Evolutionary conservation across 2,329 filamentous ascomycete genomes (phyloP).

Genomic region (Saccharata proteae): DNA sequence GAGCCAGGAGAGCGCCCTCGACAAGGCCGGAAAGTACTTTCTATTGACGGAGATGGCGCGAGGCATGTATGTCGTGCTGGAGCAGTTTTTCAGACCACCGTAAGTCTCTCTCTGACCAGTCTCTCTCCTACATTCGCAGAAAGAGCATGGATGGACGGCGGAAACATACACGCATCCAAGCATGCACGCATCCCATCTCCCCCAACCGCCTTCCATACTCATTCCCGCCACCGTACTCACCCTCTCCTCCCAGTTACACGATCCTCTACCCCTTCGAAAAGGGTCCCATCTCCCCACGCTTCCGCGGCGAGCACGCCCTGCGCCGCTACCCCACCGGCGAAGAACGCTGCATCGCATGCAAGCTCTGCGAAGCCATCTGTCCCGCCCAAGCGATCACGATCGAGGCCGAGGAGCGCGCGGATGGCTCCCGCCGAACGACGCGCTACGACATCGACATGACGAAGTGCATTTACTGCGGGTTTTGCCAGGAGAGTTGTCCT

Average conservation of each 20-base stretch:
- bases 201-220: not conserved
- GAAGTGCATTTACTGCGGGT: constrained; percentile 99
- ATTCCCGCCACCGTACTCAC: not conserved
- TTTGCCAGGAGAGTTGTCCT: constrained; percentile 97
- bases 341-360: constrained; percentile 99
- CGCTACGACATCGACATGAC: constrained; percentile 99
- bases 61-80: constrained; percentile 94
- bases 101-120: constrained; percentile 47
- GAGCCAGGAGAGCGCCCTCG: constrained; percentile 61
- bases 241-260: constrained; percentile 64
- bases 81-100: constrained; percentile 98
- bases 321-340: constrained; percentile 94
- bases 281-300: constrained; percentile 92
- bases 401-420: constrained; percentile 93
- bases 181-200: no score
- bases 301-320: constrained; percentile 95
- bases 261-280: constrained; percentile 99
- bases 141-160: no score
- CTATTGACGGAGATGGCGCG: constrained; percentile 89
- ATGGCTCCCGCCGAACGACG: constrained; percentile 88
- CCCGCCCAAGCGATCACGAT: constrained; percentile 98
- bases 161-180: no score
- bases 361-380: constrained; percentile 97
- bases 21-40: constrained; percentile 87
- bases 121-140: not conserved